A percentile compares a stretch with the other conserved stretches of the same genome.
These are phyloP conservation scores for Guillardia theta DNA, from an alignment of 78 protist genomes.

Conservation along the genomic window DNA sequence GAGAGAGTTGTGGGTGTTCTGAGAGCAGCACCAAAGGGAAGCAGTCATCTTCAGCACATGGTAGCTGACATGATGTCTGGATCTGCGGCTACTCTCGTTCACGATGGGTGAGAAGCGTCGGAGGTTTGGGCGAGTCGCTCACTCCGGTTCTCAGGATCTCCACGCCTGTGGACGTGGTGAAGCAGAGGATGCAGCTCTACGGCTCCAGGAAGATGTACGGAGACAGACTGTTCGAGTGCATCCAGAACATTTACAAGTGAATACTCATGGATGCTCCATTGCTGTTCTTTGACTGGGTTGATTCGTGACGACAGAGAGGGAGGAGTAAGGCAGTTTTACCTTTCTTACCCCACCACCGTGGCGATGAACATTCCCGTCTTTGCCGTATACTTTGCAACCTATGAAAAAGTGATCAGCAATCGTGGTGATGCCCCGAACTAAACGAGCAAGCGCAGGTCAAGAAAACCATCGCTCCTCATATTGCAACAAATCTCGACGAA, in stretches of 20 bases:
- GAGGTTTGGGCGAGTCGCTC: no score
- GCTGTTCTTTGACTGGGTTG: no score
- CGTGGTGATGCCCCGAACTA: no score
- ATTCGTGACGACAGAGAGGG: no score
- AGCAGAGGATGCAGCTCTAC: slow-evolving; percentile 40
- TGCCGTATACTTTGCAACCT: not conserved
- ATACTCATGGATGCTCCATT: no score
- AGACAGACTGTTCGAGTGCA: not conserved
- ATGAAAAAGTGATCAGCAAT: no score
- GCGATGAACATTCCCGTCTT: not conserved
- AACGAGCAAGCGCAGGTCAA: no score
- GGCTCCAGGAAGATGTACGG: not conserved
- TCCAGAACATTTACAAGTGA: no score
- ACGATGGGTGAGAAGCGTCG: no score
- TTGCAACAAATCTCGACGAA: not conserved
- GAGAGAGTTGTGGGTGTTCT: no score
- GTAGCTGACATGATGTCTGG: not conserved
- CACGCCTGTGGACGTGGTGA: slow-evolving; percentile 19
- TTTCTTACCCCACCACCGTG: slow-evolving; percentile 7
- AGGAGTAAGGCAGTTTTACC: not conserved
- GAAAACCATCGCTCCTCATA: not conserved
- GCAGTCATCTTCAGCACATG: not conserved
- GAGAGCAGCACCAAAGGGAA: no score
- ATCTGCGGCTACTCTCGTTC: not conserved
- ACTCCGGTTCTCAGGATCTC: no score